A percentile compares a stretch with the other conserved stretches of the same genome.
Conservation (phyloP, 306 rosid genomes). For the Amphicarpaea edgeworthii region DNA sequence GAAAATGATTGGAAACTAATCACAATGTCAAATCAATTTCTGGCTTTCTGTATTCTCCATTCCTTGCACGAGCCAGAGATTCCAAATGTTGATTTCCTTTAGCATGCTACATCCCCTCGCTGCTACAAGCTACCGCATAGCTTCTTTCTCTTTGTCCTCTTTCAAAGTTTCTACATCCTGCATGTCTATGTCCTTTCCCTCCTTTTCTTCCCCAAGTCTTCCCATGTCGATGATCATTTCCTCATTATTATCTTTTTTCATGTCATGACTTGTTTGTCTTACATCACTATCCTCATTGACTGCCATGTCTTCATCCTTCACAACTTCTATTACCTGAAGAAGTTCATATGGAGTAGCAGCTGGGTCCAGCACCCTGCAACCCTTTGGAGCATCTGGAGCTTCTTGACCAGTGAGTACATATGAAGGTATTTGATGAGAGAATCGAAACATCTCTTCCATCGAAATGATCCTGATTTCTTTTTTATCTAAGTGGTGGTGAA, state of each 20-base stretch:
- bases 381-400: slow-evolving; percentile 78
- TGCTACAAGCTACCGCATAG: slow-evolving; percentile 28
- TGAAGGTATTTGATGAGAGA: slow-evolving; percentile 92
- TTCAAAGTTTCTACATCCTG: slow-evolving; percentile 38
- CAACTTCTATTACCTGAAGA: slow-evolving; percentile 66
- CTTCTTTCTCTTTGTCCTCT: slow-evolving; percentile 41
- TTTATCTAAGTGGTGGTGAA: slow-evolving; percentile 72
- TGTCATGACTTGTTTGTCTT: slow-evolving; percentile 24
- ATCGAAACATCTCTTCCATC: slow-evolving; percentile 76
- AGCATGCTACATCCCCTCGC: slow-evolving; percentile 21
- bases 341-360: slow-evolving; percentile 84
- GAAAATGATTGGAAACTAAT: slow-evolving; percentile 5
- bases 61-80: slow-evolving; percentile 16
- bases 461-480: slow-evolving; percentile 65
- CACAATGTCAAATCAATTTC: slow-evolving; percentile 33
- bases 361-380: slow-evolving; percentile 95
- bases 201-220: slow-evolving; percentile 37
- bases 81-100: slow-evolving; percentile 26
- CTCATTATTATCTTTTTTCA: slow-evolving; percentile 21
- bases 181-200: slow-evolving; percentile 4
- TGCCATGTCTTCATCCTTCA: slow-evolving; percentile 55
- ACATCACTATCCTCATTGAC: slow-evolving; percentile 43
- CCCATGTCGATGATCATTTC: slow-evolving; percentile 18
- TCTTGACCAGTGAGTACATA: slow-evolving; percentile 72
- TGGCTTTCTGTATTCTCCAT: slow-evolving; percentile 30